phyloP scores from a whole-genome alignment of 139 green algal genomes.

The Coelastrella sp. region DNA sequence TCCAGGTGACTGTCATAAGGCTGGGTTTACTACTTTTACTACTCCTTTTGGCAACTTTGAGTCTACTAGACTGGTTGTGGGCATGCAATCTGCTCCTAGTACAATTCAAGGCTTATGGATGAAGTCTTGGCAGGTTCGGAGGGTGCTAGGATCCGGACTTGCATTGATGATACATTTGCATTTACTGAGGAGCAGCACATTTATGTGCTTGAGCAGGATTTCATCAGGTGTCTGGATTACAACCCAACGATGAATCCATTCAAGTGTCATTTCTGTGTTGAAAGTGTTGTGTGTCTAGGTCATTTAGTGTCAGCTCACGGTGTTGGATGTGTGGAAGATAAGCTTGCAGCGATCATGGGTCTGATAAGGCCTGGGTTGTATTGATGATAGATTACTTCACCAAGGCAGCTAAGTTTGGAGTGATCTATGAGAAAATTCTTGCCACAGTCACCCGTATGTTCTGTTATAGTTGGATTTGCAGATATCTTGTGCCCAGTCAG shows the following conservation, averaged over 20 bases:
- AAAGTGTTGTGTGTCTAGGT: no score
- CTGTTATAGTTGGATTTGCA: slow-evolving; percentile 30
- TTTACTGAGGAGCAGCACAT: slow-evolving; percentile 35
- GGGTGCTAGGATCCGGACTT: no score
- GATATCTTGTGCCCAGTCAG: slow-evolving; percentile 10
- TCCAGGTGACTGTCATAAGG: no score
- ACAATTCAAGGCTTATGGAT: slow-evolving; percentile 53
- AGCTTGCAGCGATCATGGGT: slow-evolving; percentile 44
- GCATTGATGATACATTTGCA: slow-evolving; percentile 48
- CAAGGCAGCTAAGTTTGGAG: no score
- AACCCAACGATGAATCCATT: no score
- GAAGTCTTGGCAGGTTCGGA: no score
- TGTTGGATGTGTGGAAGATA: slow-evolving; percentile 29
- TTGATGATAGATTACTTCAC: slow-evolving; percentile 28
- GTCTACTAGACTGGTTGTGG: slow-evolving; percentile 20
- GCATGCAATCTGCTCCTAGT: slow-evolving; percentile 3
- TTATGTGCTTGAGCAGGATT: background rate
- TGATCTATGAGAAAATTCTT: no score
- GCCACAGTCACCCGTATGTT: no score
- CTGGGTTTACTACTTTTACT: no score
- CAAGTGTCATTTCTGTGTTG: no score
- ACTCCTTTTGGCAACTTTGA: slow-evolving; percentile 46
- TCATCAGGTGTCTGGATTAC: no score
- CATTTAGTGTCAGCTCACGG: no score
- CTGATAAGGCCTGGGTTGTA: background rate